phyloP scores from a whole-genome alignment of 768 basidiomycete species.

The Terana coerulea region DNA sequence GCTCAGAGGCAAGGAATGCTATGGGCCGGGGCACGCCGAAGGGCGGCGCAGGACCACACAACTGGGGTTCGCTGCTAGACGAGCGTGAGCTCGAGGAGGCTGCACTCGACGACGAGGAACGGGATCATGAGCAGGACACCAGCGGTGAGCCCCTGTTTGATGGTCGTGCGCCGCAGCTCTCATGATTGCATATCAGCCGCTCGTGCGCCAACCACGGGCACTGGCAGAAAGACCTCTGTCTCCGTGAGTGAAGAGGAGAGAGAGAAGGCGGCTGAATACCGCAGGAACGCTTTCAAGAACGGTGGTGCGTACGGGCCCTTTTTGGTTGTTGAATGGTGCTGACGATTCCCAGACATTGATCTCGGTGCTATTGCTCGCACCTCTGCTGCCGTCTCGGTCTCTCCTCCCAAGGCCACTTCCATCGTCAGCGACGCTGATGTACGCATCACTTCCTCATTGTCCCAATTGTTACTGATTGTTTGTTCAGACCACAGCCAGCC shows the following conservation, averaged over 20 bases:
- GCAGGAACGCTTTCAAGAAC: conserved; percentile 69
- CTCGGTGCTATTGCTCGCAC: conserved; percentile 81
- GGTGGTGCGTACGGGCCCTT: conserved; percentile 34
- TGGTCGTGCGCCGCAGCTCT: background rate
- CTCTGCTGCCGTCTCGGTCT: conserved; percentile 64
- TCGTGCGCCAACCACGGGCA: background rate
- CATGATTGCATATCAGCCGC: background rate
- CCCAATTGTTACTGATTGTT: no score
- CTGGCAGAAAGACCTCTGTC: conserved; percentile 34
- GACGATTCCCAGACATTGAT: conserved; percentile 38
- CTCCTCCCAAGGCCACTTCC: conserved; percentile 31
- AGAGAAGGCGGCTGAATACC: conserved; percentile 58
- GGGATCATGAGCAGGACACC: conserved; percentile 36
- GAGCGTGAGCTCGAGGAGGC: conserved; percentile 59
- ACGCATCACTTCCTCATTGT: no score
- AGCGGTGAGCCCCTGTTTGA: conserved; percentile 14
- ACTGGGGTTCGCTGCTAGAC: conserved; percentile 75
- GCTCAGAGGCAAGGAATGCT: conserved; percentile 76
- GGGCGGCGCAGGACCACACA: conserved; percentile 76
- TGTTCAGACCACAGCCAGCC: no score
- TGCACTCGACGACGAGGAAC: conserved; percentile 54
- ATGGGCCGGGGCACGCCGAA: conserved; percentile 71
- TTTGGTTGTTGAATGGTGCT: background rate
- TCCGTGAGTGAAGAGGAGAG: conserved; percentile 61
- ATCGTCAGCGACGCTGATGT: conserved; percentile 29